Evolutionary conservation across 164 flowering plant species (phyloP), one percentile per base, ranked within the genome.

Genomic region (Kingdonia uniflora): DNA sequence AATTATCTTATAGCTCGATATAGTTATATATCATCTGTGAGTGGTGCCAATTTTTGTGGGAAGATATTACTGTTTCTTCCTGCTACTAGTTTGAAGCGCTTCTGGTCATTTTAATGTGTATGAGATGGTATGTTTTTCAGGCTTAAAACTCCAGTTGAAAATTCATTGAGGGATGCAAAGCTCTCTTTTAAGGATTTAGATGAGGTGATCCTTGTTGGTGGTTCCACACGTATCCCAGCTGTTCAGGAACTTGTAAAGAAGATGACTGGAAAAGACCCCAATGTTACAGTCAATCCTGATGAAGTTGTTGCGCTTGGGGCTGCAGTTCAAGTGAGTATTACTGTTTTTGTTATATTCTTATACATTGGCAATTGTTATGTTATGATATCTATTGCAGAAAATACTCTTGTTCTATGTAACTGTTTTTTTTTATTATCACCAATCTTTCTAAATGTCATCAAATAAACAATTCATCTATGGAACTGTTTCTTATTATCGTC

Each of bases 141-240:
- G 76, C 73, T 85, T 26, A 71, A 59, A 61, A 76, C 75, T 1
- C 90, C 90, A 21, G 87, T 82, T 42, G 77, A 87, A 21, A 87
- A 55, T 57, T 51, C 87, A 14, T 66, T 84, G 68, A 79, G 75
- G 66, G 96, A 87, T 82, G 96, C 90, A 47, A 87, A 87, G 56
- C 84, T 84, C 4, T 63, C 85, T 14, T 74, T 77, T 71, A 87
- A 74, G 60, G 87, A 87, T 55, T 51, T 70, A 33, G 67, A 65
- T 54, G 72, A 68, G 57, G 66, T 68, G 49, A 68, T 68, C 39
- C 65, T 68, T n/a, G 72, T 68, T 38, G 73, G 73, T 54, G 69
- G 69, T n/a, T 69, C 69, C 21, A 69, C 73, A 21, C 67, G 73
- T 54, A 69, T 65, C 19, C 73, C 66, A 49, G 73, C 69, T 54